phyloP scores from a whole-genome alignment of 139 green algal species.

The Coelastrella sp. region DNA sequence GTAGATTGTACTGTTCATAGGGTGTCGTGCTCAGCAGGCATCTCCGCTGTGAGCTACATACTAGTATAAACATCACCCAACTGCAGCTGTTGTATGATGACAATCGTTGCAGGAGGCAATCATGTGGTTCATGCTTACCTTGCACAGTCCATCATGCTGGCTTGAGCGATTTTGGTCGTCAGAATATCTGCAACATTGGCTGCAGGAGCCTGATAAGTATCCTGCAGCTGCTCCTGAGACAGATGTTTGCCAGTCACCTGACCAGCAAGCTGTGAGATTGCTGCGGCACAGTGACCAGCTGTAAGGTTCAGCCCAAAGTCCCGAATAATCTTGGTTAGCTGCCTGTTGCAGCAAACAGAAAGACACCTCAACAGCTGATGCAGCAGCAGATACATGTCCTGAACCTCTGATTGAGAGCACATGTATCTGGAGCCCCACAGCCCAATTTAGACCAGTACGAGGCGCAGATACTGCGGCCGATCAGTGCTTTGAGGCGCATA shows the following conservation, averaged over 20 bases:
- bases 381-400: not conserved
- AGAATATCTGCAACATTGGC: not conserved
- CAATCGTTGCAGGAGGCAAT: too few species aligned
- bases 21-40: too few species aligned
- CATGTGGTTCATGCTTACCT: not conserved
- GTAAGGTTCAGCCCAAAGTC: not conserved
- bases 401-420: not conserved
- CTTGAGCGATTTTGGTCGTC: not conserved
- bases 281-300: slow-evolving; percentile 7
- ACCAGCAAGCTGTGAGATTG: slow-evolving; percentile 26
- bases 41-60: too few species aligned
- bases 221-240: not conserved
- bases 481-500: too few species aligned
- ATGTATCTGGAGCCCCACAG: too few species aligned
- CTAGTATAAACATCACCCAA: too few species aligned
- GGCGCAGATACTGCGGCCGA: too few species aligned
- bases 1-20: too few species aligned
- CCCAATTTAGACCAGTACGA: too few species aligned
- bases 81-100: too few species aligned
- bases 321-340: slow-evolving; percentile 2
- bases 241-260: slow-evolving; percentile 17
- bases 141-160: slow-evolving; percentile 27
- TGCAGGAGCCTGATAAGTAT: slow-evolving; percentile 22
- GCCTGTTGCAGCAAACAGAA: not conserved
- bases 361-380: not conserved